Evolutionary conservation across 2,329 filamentous ascomycete species (phyloP).

Genomic region (Penicillium aurantiogriseum): DNA sequence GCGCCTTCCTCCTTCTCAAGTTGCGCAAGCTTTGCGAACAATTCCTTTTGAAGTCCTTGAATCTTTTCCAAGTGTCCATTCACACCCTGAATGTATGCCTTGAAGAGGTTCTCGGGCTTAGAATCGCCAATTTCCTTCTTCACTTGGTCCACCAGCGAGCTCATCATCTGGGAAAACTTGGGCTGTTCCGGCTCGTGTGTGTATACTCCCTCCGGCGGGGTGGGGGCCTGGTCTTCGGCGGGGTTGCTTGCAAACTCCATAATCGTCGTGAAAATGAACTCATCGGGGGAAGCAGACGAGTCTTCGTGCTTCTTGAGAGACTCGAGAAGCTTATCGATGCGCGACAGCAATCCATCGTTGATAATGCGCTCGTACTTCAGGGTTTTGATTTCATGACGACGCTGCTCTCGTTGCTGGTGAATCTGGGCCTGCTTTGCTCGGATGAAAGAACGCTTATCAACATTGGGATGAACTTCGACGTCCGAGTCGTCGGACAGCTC

Average conservation of each 20-base stretch:
- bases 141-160: slow-evolving; percentile 89
- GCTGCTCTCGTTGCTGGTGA: slow-evolving; percentile 81
- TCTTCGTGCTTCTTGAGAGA: slow-evolving; percentile 73
- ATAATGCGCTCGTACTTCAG: slow-evolving; percentile 86
- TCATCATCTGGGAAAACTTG: slow-evolving; percentile 96
- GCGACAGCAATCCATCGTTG: slow-evolving; percentile 84
- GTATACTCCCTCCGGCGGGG: slow-evolving; percentile 76
- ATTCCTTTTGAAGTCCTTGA: slow-evolving; percentile 70
- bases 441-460: slow-evolving; percentile 98
- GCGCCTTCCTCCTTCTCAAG: slow-evolving; percentile 79
- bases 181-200: slow-evolving; percentile 71
- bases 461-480: slow-evolving; percentile 96
- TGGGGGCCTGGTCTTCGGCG: slow-evolving; percentile 71
- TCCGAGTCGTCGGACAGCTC: slow-evolving; percentile 98
- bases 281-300: slow-evolving; percentile 64
- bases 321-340: slow-evolving; percentile 75
- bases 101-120: slow-evolving; percentile 68
- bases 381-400: slow-evolving; percentile 84
- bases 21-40: slow-evolving; percentile 70
- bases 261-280: slow-evolving; percentile 84
- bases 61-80: slow-evolving; percentile 76
- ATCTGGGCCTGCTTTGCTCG: slow-evolving; percentile 97
- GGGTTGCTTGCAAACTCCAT: slow-evolving; percentile 75
- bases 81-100: slow-evolving; percentile 75
- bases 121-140: slow-evolving; percentile 77